Evolutionary conservation across 306 rosid genomes (phyloP), one percentile per base, ranked within the genome.

Genomic region (Pterocarpus santalinus): DNA sequence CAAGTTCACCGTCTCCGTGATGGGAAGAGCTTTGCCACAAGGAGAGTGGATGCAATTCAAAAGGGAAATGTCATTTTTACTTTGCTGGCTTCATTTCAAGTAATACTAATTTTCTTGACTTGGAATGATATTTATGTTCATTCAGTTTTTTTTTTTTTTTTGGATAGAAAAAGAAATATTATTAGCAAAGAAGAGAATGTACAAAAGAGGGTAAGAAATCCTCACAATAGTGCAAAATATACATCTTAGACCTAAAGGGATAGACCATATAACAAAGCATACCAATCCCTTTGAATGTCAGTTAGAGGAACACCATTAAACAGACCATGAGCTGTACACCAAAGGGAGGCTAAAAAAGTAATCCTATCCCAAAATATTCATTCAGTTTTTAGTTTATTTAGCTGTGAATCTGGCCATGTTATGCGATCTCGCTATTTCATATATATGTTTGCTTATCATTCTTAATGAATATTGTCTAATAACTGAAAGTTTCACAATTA

Each of bases 1-100:
- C 90, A 77, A 86, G 99, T 90, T 83, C 41, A 79, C 32, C 89
- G 97, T 47, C 15, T 93, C 32, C 98, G 98, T 77, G 98, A 95
- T 52, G 99, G 99, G 56, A 93, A 88, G 82, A 95, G 98, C 86
- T 95, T 95, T 86, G 97, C 98, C 68, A 93, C 94, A n/a, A 89
- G 99, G 77, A 88, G 80, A 88, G 99, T 95, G 62, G 94, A 95
- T 70, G 99, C 99, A 15, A 87, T 93, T 76, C 99, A 95, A 80
- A 95, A 87, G 79, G 99, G 99, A 85, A 87, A 68, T 16, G 32
- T 89, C 83, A 89, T 95, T 78, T 95, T 95, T 88, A 90, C 98
- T 68, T 76, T 95, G 84, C 43, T 89, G 49, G 96, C 99, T 74
- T 95, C 99, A 69, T 95, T 95, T 85, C 95, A 95, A 66, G 99